phyloP scores from a whole-genome alignment of 148 eudicot species.

The Limonium bicolor region DNA sequence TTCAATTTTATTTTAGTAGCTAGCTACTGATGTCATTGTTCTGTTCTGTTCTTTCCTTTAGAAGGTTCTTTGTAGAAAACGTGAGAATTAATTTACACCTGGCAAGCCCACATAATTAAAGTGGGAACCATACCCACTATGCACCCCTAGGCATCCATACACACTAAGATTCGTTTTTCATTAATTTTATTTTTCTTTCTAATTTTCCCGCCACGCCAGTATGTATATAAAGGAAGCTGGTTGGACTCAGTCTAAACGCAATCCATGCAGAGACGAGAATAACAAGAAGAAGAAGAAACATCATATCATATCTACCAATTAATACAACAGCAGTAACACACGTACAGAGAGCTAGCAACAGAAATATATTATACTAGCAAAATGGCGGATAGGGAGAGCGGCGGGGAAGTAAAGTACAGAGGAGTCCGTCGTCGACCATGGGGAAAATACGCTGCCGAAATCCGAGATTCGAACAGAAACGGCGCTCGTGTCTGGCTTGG shows the following conservation, averaged over 20 bases:
- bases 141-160: too few species aligned
- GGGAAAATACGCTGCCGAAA: constrained; percentile 6
- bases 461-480: constrained; percentile 2
- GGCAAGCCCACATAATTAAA: background rate
- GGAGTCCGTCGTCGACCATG: constrained; percentile 2
- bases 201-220: background rate
- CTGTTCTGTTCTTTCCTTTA: background rate
- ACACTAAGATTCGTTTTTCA: too few species aligned
- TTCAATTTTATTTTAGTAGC: background rate
- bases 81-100: background rate
- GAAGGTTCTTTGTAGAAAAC: background rate
- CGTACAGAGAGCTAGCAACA: background rate
- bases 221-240: background rate
- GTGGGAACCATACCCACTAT: background rate
- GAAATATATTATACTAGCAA: background rate
- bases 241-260: background rate
- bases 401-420: constrained; percentile 1
- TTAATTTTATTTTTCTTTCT: too few species aligned
- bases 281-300: too few species aligned
- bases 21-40: background rate
- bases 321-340: background rate
- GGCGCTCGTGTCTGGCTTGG: constrained; percentile 8
- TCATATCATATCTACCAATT: background rate
- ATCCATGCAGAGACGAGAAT: constrained; percentile 1
- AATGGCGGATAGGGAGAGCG: background rate